Evolutionary conservation across 139 green algal genomes (phyloP).

Genomic region (Spirogloea muscicola): DNA sequence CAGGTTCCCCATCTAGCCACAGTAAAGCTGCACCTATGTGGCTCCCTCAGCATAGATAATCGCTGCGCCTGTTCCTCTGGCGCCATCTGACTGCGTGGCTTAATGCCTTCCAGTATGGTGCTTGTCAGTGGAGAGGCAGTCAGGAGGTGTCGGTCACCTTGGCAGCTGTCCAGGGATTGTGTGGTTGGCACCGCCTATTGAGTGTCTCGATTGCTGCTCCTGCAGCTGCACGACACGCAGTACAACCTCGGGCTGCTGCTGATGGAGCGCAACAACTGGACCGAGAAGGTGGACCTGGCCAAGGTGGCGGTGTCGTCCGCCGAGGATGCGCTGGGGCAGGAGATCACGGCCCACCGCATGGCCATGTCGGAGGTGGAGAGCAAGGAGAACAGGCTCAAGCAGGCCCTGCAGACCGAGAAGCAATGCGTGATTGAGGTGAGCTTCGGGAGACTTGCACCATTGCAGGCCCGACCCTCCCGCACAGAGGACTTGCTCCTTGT

Average conservation of each 20-base stretch:
- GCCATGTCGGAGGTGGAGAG: not conserved
- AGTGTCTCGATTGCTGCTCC: too few relatives aligned
- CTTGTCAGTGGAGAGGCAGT: too few relatives aligned
- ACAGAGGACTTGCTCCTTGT: not conserved
- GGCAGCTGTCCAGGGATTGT: too few relatives aligned
- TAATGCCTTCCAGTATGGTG: too few relatives aligned
- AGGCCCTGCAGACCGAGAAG: slow-evolving; percentile 23
- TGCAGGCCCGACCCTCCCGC: not conserved
- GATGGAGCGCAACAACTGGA: slow-evolving; percentile 20
- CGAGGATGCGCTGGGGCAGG: slow-evolving; percentile 17
- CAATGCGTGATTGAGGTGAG: slow-evolving; percentile 9
- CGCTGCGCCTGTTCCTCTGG: too few relatives aligned
- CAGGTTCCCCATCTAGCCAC: too few relatives aligned
- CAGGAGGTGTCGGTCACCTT: too few relatives aligned
- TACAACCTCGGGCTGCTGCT: slow-evolving; percentile 35
- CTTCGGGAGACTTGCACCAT: not conserved
- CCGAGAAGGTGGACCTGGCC: slow-evolving; percentile 5
- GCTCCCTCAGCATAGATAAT: too few relatives aligned
- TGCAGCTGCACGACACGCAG: slow-evolving; percentile 13
- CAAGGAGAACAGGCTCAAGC: not conserved
- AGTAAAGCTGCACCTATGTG: too few relatives aligned
- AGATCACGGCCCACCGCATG: slow-evolving; percentile 2
- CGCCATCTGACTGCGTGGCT: too few relatives aligned
- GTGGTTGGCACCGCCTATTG: too few relatives aligned
- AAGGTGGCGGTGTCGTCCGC: not conserved